phyloP scores from a whole-genome alignment of 2,329 filamentous ascomycete genomes.

The Neodidymelliopsis sp. region DNA sequence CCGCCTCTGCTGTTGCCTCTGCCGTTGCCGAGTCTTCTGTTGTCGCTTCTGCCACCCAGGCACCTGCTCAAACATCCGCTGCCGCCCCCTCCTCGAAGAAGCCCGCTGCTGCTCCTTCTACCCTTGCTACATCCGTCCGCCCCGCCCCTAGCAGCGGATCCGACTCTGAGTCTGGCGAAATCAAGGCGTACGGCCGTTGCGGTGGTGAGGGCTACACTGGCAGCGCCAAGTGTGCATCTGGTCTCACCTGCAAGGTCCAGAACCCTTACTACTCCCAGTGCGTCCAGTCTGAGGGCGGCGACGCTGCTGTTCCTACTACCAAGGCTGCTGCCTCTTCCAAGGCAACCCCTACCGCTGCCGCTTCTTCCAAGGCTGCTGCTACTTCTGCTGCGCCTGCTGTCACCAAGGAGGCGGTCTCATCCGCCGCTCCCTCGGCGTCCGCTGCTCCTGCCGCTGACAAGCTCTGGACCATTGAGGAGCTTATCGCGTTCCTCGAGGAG shows the following conservation, averaged over 20 bases:
- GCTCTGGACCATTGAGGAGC: conserved; percentile 17
- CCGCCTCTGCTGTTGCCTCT: conserved; percentile 7
- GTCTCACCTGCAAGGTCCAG: conserved; percentile 48
- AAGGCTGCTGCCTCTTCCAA: conserved; percentile 12
- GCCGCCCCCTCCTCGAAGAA: conserved; percentile 12
- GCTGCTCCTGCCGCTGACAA: conserved; percentile 13
- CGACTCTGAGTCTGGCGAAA: conserved; percentile 21
- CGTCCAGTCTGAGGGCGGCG: conserved; percentile 24
- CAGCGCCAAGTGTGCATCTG: conserved; percentile 48
- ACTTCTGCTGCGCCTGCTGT: neutral
- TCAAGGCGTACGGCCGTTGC: conserved; percentile 49
- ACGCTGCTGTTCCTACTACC: conserved; percentile 16
- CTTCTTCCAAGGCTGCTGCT: conserved; percentile 2
- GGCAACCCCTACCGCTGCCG: neutral
- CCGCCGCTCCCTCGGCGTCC: conserved; percentile 4
- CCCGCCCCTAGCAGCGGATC: conserved; percentile 29
- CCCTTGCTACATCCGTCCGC: conserved; percentile 30
- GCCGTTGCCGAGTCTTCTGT: conserved; percentile 4
- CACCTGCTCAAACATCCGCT: neutral
- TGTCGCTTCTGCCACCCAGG: neutral
- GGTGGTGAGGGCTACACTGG: conserved; percentile 54
- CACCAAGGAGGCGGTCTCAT: conserved; percentile 4
- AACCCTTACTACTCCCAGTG: conserved; percentile 60
- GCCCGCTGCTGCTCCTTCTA: conserved; percentile 19
- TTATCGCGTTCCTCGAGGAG: conserved; percentile 17